A percentile compares a stretch with the other conserved stretches of the same genome.
Conservation (phyloP, 1,139 yeast genomes). For the Nadsonia commutata region DNA sequence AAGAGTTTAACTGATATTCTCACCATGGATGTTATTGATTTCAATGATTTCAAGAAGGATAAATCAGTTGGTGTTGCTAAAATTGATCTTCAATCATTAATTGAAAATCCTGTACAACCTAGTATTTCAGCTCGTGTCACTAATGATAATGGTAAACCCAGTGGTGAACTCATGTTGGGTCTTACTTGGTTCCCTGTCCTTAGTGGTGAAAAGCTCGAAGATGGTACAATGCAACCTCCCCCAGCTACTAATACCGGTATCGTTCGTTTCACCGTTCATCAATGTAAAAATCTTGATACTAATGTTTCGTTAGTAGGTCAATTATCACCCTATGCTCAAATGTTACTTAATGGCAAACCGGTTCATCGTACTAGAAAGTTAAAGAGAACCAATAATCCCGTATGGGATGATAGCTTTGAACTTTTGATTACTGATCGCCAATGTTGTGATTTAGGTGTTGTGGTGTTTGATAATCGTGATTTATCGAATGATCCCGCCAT, state of each 20-base stretch:
- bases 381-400: slow-evolving; percentile 53
- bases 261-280: slow-evolving; percentile 53
- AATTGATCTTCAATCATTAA: slow-evolving; percentile 52
- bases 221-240: slow-evolving; percentile 75
- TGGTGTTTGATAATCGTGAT: slow-evolving; percentile 51
- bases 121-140: slow-evolving; percentile 38
- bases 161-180: slow-evolving; percentile 61
- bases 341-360: slow-evolving; percentile 47
- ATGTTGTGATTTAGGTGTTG: slow-evolving; percentile 48
- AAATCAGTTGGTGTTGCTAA: slow-evolving; percentile 65
- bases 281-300: slow-evolving; percentile 57
- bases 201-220: slow-evolving; percentile 60
- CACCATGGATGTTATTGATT: slow-evolving; percentile 54
- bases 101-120: slow-evolving; percentile 38
- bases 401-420: slow-evolving; percentile 54
- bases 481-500: slow-evolving; percentile 46
- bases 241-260: slow-evolving; percentile 93
- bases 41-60: slow-evolving; percentile 67
- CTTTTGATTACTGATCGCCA: slow-evolving; percentile 62
- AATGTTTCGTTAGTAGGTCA: slow-evolving; percentile 52
- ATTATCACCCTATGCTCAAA: slow-evolving; percentile 53
- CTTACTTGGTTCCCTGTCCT: slow-evolving; percentile 67
- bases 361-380: slow-evolving; percentile 41
- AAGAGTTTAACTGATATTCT: slow-evolving; percentile 70
- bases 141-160: slow-evolving; percentile 64